Evolutionary conservation across 768 basidiomycete species (phyloP), one percentile per base, ranked within the genome.

Genomic region (Amanita pallidorosea): DNA sequence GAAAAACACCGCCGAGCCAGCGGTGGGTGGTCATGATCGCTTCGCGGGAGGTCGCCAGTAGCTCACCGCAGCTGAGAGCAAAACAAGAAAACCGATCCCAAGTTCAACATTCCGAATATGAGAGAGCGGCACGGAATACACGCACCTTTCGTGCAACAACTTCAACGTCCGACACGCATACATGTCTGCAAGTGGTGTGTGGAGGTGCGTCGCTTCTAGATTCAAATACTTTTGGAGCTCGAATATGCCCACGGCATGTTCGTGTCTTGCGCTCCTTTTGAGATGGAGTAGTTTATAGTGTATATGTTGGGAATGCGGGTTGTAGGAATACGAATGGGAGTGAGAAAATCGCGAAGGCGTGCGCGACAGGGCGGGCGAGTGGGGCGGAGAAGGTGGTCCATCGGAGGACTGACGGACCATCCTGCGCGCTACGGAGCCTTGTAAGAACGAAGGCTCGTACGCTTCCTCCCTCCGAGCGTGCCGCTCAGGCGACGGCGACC

Each of bases 151-250:
- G 8, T 66, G 61, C 41, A 88, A 56, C 17, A 83, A 63, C 22
- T 61, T 61, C 5, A 69, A 70, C 20, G 73, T 70, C 49, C 64
- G 64, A 36, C 66, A 65, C 4, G 74, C 73, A 46, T 74, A 69
- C n/a, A 62, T 61, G 12, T 70, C 70, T 1, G 67, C 65, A 50
- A 72, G 61, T 1, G 77, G 78, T 53, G 83, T 79, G 27, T 65
- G 62, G 33, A 81, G 62, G 35, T 74, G 63, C 27, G 65, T 74
- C 31, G 76, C 73, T 59, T 88, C 85, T 2, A 88, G 66, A 54
- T 86, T 77, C 52, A 86, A 66, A 60, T 86, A 88, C 25, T 77
- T 65, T 57, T 85, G 79, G 3, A 76, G 76, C 66, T 88, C 85
- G 53, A 88, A 88, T 12, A 85, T 78, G 2, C 83, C 86, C 0